Base-by-base conservation (phyloP, 768 basidiomycete species). In the Fomitopsis pulvina region DNA sequence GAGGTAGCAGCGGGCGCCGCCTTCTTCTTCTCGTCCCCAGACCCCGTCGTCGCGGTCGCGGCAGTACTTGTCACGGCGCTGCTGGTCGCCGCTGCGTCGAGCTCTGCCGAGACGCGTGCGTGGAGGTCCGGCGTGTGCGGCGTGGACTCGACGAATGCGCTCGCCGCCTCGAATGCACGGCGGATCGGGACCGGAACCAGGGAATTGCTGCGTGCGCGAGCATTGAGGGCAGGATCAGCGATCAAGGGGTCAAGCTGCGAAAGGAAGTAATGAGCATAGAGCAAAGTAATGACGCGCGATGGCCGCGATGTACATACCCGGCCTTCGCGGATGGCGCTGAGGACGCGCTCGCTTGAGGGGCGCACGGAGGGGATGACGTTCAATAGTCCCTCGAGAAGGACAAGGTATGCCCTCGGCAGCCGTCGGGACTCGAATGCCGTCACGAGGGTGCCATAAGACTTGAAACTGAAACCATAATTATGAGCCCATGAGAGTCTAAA, bases 361-460 rank as follows among this genome's bases (percentile, higher is more conserved):
- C 92, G 74, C n/a, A 64, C 64, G 2, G 68, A 62, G 0, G 92
- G 83, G 2, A 64, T 65, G 28, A 83, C 72, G 52, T 82, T 77
- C 51, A 93, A 65, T 38, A 95, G 71, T 49, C 77, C 75, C 52
- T 91, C 87, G 24, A 95, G 69, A 12, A 94, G 66, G 1, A 87
- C 71, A 4, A 93, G 69, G 53, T 83, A 83, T 4, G 84, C 74
- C 3, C 79, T 70, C 2, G 91, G 87, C 0, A 95, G 67, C 37
- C 83, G 77, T n/a, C 92, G 76, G 3, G 80, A 70, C 53, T 83
- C 80, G 53, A 92, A 90, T 1, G 75, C 66, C 0, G 76, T 66
- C 2, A 73, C 71, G 25, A 88, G 57, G 0, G 70, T 66, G 2
- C 77, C 52, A 0, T 73, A 79, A 0, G 79, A 75, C 56, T 70